phyloP scores from a whole-genome alignment of 2,329 filamentous ascomycete genomes.

The Nannizziopsis barbatae region DNA sequence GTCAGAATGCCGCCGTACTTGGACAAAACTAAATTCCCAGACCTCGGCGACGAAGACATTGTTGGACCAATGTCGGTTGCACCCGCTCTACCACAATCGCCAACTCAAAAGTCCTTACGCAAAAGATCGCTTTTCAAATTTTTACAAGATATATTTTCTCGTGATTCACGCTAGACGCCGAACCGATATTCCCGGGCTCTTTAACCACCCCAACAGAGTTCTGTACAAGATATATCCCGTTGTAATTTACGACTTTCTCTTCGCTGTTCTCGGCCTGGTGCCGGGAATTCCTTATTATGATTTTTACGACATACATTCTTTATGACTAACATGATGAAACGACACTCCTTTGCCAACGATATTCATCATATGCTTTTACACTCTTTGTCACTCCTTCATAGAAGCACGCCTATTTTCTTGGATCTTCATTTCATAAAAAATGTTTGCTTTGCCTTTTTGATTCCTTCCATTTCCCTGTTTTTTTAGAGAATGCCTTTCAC shows the following conservation, averaged over 20 bases:
- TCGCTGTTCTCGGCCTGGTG: constrained; percentile 6
- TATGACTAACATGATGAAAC: constrained; percentile 11
- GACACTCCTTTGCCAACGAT: constrained; percentile 11
- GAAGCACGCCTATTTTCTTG: not conserved
- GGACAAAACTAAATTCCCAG: constrained; percentile 68
- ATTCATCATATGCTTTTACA: constrained; percentile 4
- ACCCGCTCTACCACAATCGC: constrained; percentile 33
- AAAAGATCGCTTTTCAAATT: constrained; percentile 37
- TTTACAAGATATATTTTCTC: constrained; percentile 32
- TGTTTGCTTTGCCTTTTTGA: not conserved
- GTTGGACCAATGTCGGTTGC: constrained; percentile 73
- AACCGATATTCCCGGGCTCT: not conserved
- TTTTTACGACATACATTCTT: constrained; percentile 10
- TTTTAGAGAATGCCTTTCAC: not conserved
- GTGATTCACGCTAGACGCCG: not conserved
- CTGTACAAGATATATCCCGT: constrained; percentile 9
- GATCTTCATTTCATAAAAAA: not conserved
- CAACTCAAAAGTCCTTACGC: constrained; percentile 28
- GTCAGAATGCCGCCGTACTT: constrained; percentile 34
- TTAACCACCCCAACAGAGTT: not conserved
- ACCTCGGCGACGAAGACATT: constrained; percentile 80
- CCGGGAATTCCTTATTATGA: constrained; percentile 4
- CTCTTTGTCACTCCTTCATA: constrained; percentile 12
- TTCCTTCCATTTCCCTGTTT: not conserved
- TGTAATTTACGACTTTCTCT: constrained; percentile 3